Percentiles rank a stretch among this genome's conserved stretches.
phyloP scores from a whole-genome alignment of 306 rosid genomes.

The Astragalus glycyphyllos region DNA sequence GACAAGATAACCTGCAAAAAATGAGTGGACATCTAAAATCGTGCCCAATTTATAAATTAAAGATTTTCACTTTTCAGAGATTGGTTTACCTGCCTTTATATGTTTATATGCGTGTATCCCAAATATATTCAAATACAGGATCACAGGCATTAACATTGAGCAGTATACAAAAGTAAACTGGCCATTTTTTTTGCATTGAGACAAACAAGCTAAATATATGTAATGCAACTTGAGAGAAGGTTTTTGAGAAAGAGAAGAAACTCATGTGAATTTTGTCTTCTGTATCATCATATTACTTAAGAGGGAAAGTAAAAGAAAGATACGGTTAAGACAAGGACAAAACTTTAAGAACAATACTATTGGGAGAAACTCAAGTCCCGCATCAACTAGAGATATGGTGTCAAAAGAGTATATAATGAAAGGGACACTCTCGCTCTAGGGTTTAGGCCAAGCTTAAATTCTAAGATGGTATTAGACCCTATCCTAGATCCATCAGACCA shows the following conservation, averaged over 20 bases:
- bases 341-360: no score
- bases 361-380: no score
- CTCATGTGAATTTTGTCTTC: neutral
- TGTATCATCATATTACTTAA: neutral
- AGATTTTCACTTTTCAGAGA: constrained; percentile 17
- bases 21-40: constrained; percentile 3
- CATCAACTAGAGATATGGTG: no score
- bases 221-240: neutral
- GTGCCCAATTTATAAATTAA: constrained; percentile 26
- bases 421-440: no score
- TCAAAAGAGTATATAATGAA: no score
- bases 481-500: no score
- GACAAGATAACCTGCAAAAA: constrained; percentile 23
- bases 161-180: constrained; percentile 29
- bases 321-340: neutral
- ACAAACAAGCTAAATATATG: neutral
- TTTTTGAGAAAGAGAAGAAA: neutral
- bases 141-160: neutral
- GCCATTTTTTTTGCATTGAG: neutral
- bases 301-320: neutral
- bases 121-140: constrained; percentile 18
- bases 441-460: no score
- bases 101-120: constrained; percentile 1
- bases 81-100: constrained; percentile 11
- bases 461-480: no score